phyloP scores from a whole-genome alignment of 2,329 filamentous ascomycete species.

The Aspergillus fischeri region DNA sequence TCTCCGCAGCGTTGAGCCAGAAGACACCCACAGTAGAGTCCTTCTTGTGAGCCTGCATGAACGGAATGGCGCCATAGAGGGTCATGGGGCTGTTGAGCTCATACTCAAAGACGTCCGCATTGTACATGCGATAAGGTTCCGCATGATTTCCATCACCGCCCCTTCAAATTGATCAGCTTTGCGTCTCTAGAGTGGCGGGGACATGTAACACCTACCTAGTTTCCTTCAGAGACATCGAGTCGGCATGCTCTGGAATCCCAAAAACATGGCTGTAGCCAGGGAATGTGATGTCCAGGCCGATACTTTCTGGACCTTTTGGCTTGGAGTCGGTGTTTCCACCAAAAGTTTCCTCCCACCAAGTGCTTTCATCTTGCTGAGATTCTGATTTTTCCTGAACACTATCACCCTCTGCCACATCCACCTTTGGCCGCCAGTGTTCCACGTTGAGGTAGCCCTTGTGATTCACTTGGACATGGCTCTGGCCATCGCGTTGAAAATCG shows the following conservation, averaged over 20 bases:
- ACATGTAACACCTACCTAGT: slow-evolving; percentile 55
- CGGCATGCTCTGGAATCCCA: slow-evolving; percentile 90
- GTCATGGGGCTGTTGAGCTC: slow-evolving; percentile 97
- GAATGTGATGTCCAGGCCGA: slow-evolving; percentile 88
- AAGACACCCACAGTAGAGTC: slow-evolving; percentile 92
- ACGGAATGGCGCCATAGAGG: slow-evolving; percentile 91
- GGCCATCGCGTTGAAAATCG: slow-evolving; percentile 79
- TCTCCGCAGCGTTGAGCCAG: slow-evolving; percentile 96
- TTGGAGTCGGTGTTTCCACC: slow-evolving; percentile 94
- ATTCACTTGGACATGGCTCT: slow-evolving; percentile 82
- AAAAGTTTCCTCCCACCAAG: slow-evolving; percentile 97
- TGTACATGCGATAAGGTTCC: slow-evolving; percentile 93
- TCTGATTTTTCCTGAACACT: slow-evolving; percentile 39
- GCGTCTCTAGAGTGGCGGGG: not conserved
- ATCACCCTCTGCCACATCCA: slow-evolving; percentile 60
- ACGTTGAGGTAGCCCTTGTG: slow-evolving; percentile 85
- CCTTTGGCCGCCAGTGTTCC: slow-evolving; percentile 90
- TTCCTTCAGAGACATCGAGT: slow-evolving; percentile 80
- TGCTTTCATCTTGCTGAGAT: slow-evolving; percentile 60
- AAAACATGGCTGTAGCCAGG: slow-evolving; percentile 88
- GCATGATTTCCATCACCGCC: slow-evolving; percentile 80
- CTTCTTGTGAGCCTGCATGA: slow-evolving; percentile 96
- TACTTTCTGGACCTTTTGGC: slow-evolving; percentile 88
- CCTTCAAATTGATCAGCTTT: slow-evolving; percentile 30
- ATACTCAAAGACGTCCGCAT: slow-evolving; percentile 97